Evolutionary conservation across 208 protist genomes (phyloP), one percentile per base, ranked within the genome.

Genomic region (Acanthamoeba sp.): DNA sequence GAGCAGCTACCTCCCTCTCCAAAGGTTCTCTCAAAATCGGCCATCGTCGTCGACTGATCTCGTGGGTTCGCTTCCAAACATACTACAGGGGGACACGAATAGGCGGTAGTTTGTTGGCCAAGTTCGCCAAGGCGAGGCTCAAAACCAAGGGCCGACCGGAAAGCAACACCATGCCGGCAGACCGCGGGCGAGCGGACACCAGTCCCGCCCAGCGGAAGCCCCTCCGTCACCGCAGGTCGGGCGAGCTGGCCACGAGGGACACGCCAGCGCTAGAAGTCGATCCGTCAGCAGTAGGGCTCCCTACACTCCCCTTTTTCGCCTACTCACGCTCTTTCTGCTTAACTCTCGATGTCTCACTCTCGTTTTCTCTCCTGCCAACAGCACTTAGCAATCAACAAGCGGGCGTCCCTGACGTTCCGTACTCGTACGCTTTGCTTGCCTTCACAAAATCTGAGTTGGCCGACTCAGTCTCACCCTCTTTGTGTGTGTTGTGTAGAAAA

Each of bases 101-200:
- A 38, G 84, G 84, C 27, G 84, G 84, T 4, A 91, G 84, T 50
- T n/a, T 91, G 36, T 69, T 91, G 50, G 84, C 84, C 84, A 91
- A 91, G 52, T 91, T 91, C 59, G 84, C 84, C 18, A 91, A 91
- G 84, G 50, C 84, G 40, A 22, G 59, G n/a, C 73, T 55, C 40
- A 84, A 52, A 22, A 34, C 38, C n/a, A 84, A 55, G 73, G 42
- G 73, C 40, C 73, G 73, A 20, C 14, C 40, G 40, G 73, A 76
- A 84, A 42, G 34, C 66, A 42, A 34, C 34, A 42, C 66, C 32
- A 78, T 42, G 36, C 34, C 66, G 66, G 34, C 12, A 40, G 66
- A 78, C 18, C 66, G 66, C 24, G 66, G 36, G n/a, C 24, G 66
- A 45, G 66, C 66, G 16, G 66, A 38, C n/a, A 45, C 66, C 36